A percentile compares a stretch with the other conserved stretches of the same genome.
These are phyloP conservation scores for Turritis glabra DNA, from an alignment of 345 rosid species.

Conservation along the genomic window DNA sequence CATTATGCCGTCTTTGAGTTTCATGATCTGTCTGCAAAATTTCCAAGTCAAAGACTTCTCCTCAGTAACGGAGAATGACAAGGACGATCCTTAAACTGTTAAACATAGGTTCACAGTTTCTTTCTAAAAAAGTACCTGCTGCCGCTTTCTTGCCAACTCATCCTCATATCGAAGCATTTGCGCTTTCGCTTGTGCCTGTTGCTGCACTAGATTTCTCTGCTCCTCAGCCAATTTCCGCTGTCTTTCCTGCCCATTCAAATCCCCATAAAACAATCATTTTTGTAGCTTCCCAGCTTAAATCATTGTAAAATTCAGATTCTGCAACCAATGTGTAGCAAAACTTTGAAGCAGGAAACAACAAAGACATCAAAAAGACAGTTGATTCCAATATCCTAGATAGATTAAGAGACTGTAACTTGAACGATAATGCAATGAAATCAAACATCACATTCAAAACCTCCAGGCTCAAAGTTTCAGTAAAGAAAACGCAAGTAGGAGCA, in stretches of 20 bases:
- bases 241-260: constrained; percentile 69
- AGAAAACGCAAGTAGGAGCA: neutral
- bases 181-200: constrained; percentile 84
- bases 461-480: neutral
- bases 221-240: constrained; percentile 81
- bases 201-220: constrained; percentile 78
- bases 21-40: constrained; percentile 84
- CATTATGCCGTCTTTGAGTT: constrained; percentile 83
- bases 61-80: neutral
- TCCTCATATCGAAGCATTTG: constrained; percentile 76
- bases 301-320: neutral
- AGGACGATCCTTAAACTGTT: neutral
- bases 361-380: neutral
- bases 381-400: neutral
- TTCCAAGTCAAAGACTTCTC: constrained; percentile 25
- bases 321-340: neutral
- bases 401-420: neutral
- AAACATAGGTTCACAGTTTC: neutral
- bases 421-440: neutral
- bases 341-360: neutral
- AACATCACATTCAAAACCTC: neutral
- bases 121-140: constrained; percentile 52
- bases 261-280: constrained; percentile 18
- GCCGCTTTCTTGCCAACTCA: constrained; percentile 85
- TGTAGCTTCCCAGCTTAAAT: neutral